Evolutionary conservation across 2,329 filamentous ascomycete genomes (phyloP).

Genomic region (Fusarium verrucosum): DNA sequence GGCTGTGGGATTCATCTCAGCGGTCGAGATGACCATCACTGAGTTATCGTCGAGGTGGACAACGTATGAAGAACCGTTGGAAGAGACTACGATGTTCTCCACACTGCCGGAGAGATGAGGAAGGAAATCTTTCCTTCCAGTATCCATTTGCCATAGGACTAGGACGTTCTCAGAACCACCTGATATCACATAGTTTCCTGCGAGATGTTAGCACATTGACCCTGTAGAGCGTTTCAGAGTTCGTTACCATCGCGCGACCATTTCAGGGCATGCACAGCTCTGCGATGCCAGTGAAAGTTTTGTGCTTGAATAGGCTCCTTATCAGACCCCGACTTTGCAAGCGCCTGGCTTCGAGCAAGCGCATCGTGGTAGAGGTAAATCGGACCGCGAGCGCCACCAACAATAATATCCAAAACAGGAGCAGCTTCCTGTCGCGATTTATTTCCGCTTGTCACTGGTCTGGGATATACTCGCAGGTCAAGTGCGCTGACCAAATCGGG

Average conservation of each 20-base stretch:
- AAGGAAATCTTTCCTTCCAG: slow-evolving; percentile 80
- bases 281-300: slow-evolving; percentile 90
- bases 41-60: slow-evolving; percentile 93
- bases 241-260: slow-evolving; percentile 87
- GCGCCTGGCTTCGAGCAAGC: slow-evolving; percentile 63
- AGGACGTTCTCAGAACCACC: slow-evolving; percentile 90
- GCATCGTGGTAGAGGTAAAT: slow-evolving; percentile 86
- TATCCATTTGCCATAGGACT: slow-evolving; percentile 93
- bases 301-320: slow-evolving; percentile 65
- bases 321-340: slow-evolving; percentile 51
- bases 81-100: slow-evolving; percentile 84
- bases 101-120: slow-evolving; percentile 91
- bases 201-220: slow-evolving; percentile 43
- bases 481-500: slow-evolving; percentile 73
- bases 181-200: slow-evolving; percentile 92
- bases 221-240: neutral
- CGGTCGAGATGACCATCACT: slow-evolving; percentile 86
- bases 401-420: slow-evolving; percentile 72
- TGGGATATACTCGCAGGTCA: slow-evolving; percentile 63
- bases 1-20: slow-evolving; percentile 84
- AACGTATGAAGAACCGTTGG: slow-evolving; percentile 81
- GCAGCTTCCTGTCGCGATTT: slow-evolving; percentile 43
- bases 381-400: slow-evolving; percentile 79
- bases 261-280: slow-evolving; percentile 82
- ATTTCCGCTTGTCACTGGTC: slow-evolving; percentile 32